Conservation (phyloP, 805 yeast species). For the Phaffomyces thermotolerans region DNA sequence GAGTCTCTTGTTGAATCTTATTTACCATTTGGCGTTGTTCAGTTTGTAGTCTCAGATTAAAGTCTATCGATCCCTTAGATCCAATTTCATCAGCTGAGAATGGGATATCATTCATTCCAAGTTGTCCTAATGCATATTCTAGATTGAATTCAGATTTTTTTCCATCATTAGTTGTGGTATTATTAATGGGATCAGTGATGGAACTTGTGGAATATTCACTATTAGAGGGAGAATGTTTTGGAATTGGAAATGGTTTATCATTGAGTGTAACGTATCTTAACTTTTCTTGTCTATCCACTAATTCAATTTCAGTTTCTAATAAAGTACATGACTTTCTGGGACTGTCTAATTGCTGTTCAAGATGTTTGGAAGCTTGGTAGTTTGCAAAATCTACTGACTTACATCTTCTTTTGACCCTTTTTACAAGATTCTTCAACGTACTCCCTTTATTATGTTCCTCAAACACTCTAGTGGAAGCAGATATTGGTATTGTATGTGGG, state of each 20-base stretch:
- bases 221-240: no score
- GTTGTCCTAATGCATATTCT: not conserved
- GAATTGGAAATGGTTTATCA: no score
- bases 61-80: not conserved
- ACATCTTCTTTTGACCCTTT: conserved; percentile 18
- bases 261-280: no score
- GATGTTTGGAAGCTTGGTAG: not conserved
- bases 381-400: conserved; percentile 5
- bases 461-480: conserved; percentile 20
- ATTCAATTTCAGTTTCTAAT: conserved; percentile 1
- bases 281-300: not conserved
- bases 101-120: conserved; percentile 7
- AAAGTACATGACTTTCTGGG: not conserved
- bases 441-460: conserved; percentile 18
- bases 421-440: conserved; percentile 13
- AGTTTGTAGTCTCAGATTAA: not conserved
- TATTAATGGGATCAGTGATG: not conserved
- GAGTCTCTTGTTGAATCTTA: no score
- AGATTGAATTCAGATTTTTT: not conserved
- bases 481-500: not conserved
- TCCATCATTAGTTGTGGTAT: not conserved
- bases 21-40: conserved; percentile 1
- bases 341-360: not conserved
- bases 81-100: conserved; percentile 21
- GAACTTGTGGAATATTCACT: no score